Base-by-base conservation (phyloP, 2,329 filamentous ascomycete species). In the Claviceps humidiphila region DNA sequence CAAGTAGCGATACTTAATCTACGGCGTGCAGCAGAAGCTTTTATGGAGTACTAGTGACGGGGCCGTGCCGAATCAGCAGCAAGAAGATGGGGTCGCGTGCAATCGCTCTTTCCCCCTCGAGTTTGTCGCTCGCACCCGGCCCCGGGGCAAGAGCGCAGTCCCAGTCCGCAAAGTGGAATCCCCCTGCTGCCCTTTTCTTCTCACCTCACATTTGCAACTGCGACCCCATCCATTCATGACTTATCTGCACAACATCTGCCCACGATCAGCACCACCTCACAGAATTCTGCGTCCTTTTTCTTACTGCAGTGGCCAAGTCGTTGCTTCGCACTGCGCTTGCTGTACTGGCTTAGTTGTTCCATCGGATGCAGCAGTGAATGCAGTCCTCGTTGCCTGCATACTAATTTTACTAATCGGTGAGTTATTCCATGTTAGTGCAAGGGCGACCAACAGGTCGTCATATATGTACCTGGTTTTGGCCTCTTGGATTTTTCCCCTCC, bases 201-300 rank as follows among this genome's bases (percentile, higher is more conserved):
- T 45, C 43, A 49, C 52, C 52, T 54, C 56, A 47, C 53, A 54
- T 58, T 57, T 57, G 58, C 55, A 57, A 56, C 57, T 58, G 59
- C 57, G 57, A 61, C 58, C 49, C 60, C 58, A 59, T 62, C 55
- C 30, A 34, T 34, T 34, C 30, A 34, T 34, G 30, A 57, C 58
- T 57, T 54, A 51, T 52, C 58, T 56, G 54, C 56, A 57, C 57
- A 49, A 56, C 58, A 60, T 62, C 61, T 56, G 55, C 59, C 53
- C 55, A 53, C 37, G 43, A 54, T 53, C 54, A 53, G 52, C 55
- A 54, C 55, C 47, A 52, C 54, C 49, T 30, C 9, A 52, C 47
- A 45, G 30, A 51, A 45, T 48, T 43, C 40, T 53, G 47, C 52
- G 54, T 59, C 55, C 51, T 24, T 46, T 34, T 56, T 49, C 40